Conservation (phyloP, 371 early-diverging fungal genomes). For the Mucor sp. region DNA sequence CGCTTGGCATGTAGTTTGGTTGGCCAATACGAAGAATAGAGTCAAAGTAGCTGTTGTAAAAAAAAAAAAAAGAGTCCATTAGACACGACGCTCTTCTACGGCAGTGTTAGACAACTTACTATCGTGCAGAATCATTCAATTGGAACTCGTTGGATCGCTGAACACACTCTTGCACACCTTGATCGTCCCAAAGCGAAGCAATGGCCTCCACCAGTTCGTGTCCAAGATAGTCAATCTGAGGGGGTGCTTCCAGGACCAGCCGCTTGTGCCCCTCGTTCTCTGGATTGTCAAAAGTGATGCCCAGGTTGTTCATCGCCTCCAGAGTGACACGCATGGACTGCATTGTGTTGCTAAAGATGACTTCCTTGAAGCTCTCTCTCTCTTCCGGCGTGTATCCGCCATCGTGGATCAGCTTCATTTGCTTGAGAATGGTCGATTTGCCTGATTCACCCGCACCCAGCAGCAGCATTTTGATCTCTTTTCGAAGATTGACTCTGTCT, state of each 20-base stretch:
- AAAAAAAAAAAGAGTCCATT: too few species aligned
- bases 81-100: not conserved
- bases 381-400: constrained; percentile 88
- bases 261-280: constrained; percentile 63
- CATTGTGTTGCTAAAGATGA: constrained; percentile 89
- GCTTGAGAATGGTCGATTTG: constrained; percentile 95
- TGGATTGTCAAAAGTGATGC: constrained; percentile 62
- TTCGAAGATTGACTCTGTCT: constrained; percentile 75
- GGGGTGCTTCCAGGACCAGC: constrained; percentile 58
- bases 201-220: constrained; percentile 75
- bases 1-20: constrained; percentile 78
- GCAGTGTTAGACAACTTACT: constrained; percentile 53
- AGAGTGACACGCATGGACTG: constrained; percentile 90
- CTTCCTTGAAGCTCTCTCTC: constrained; percentile 84
- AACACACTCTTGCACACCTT: constrained; percentile 77
- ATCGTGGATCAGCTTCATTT: constrained; percentile 96
- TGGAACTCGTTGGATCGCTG: constrained; percentile 80
- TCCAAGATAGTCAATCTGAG: constrained; percentile 65
- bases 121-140: constrained; percentile 82
- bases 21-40: constrained; percentile 80
- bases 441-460: constrained; percentile 98
- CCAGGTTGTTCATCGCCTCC: constrained; percentile 83
- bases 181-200: constrained; percentile 75
- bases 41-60: constrained; percentile 73
- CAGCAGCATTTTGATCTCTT: constrained; percentile 95